Evolutionary conservation across 495 filamentous ascomycete species (phyloP), one percentile per base, ranked within the genome.

Genomic region (Xylaria palmicola): DNA sequence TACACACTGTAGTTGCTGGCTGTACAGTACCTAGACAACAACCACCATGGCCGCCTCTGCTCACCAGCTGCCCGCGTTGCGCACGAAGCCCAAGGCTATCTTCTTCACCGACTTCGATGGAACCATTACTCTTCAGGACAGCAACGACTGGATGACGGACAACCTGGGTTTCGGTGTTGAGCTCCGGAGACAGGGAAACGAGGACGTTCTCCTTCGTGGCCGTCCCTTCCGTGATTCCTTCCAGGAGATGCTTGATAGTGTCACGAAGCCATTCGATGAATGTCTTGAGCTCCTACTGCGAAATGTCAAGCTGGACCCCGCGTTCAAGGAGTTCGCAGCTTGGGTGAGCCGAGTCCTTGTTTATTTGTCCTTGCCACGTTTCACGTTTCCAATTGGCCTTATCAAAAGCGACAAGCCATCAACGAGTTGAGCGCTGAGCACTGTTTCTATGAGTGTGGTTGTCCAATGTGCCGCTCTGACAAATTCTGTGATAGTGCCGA

Each of bases 51-150:
- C 44, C 48, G 47, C 39, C 47, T 48, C 49, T 30, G 12, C 39
- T 47, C 53, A 56, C 19, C 40, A 70, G n/a, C 74, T 83, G 6
- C 79, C 81, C 4, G 81, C 81, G 26, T 73, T 92, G 75, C 77
- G 80, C 64, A 88, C 85, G 15, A 82, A 83, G 65, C 89, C 89
- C 32, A 89, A 91, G 72, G 86, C 88, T 79, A 94, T 98, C 75
- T 96, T 98, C 81, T 98, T 97, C 79, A 93, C 93, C 40, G 93
- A 98, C 74, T 98, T 98, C 64, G 93, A 98, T 70, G 93, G 93
- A 54, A 97, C 94, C 32, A 94, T 98, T 67, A 97, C 93, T 30
- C 78, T 90, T 58, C 83, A 89, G 65, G 92, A 97, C 77, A 93
- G 88, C 84, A 97, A 98, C 81, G 92, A 97, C 79, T 94, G 81